Evolutionary conservation across 345 rosid species (phyloP).

Genomic region (Eucalyptus coolabah): DNA sequence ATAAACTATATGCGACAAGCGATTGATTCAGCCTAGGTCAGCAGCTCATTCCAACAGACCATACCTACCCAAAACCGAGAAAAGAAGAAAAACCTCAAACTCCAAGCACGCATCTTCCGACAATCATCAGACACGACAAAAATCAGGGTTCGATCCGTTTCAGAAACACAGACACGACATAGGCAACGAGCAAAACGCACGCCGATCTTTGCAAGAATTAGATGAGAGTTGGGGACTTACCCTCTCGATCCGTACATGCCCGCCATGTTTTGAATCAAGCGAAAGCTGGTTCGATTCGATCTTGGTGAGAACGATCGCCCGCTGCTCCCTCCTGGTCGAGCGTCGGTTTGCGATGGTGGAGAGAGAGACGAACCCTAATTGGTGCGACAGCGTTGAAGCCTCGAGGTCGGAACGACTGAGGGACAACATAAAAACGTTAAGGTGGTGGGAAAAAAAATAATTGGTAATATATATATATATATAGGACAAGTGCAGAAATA

Average conservation of each 20-base stretch:
- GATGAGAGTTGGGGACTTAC: conserved; percentile 8
- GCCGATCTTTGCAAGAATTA: background rate
- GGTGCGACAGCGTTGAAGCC: background rate
- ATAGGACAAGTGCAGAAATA: background rate
- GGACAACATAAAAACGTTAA: background rate
- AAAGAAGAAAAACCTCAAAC: background rate
- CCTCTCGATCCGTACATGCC: conserved; percentile 44
- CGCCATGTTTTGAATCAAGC: background rate
- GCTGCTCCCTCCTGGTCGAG: background rate
- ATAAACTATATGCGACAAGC: background rate
- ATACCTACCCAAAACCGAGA: no score
- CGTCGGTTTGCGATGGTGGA: background rate
- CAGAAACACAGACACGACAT: background rate
- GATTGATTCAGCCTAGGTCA: background rate
- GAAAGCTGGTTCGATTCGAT: background rate
- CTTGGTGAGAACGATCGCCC: background rate
- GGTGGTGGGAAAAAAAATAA: background rate
- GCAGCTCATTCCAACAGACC: no score
- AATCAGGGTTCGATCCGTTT: background rate
- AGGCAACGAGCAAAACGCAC: background rate
- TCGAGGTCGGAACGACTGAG: background rate
- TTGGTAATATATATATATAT: no score
- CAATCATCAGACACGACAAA: background rate
- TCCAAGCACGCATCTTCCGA: background rate
- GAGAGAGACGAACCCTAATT: background rate